A percentile compares a stretch with the other conserved stretches of the same genome.
Evolutionary conservation across 2,329 filamentous ascomycete genomes (phyloP).

Genomic region (Sporothrix protearum): DNA sequence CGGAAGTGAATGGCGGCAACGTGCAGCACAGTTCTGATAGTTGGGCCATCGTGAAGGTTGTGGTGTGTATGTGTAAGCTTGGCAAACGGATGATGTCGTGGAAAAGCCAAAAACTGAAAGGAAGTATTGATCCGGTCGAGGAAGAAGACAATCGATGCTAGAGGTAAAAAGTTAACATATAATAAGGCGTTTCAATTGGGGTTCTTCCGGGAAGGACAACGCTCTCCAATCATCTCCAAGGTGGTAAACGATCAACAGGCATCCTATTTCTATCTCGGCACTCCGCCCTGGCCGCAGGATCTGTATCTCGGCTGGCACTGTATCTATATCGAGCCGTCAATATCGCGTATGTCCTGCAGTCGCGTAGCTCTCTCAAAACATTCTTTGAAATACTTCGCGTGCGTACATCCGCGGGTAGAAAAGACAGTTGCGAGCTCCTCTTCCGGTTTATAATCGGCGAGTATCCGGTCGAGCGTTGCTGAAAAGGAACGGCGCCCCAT

Average conservation of each 20-base stretch:
- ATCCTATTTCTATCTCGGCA: background rate
- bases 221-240: background rate
- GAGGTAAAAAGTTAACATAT: background rate
- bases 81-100: background rate
- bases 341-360: background rate
- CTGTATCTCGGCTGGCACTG: background rate
- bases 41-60: background rate
- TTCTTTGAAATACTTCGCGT: background rate
- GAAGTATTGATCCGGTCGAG: background rate
- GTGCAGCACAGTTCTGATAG: constrained; percentile 17
- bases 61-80: background rate
- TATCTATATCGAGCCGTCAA: background rate
- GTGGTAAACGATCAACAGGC: background rate
- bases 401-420: background rate
- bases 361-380: background rate
- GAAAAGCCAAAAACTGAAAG: background rate
- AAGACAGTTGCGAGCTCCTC: background rate
- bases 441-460: background rate
- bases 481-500: background rate
- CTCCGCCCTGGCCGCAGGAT: background rate
- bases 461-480: background rate
- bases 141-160: background rate
- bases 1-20: constrained; percentile 15
- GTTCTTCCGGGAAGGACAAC: background rate
- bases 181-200: background rate